Evolutionary conservation across 768 basidiomycete species (phyloP).

Genomic region (Pholiota molesta): DNA sequence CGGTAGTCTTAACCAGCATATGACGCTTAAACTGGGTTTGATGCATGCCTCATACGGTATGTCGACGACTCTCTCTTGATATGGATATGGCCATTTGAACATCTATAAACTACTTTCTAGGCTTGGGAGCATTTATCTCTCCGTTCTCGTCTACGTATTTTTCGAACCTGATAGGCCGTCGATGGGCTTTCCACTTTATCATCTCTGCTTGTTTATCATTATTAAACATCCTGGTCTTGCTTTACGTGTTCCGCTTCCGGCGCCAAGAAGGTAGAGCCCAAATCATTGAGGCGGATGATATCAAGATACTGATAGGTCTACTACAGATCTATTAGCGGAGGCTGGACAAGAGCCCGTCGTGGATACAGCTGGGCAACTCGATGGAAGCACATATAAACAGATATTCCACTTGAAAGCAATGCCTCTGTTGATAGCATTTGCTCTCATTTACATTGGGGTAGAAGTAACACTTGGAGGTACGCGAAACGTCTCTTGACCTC

Average conservation of each 20-base stretch:
- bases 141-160: slow-evolving; percentile 85
- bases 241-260: slow-evolving; percentile 63
- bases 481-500: neutral
- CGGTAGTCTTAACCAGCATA: slow-evolving; percentile 56
- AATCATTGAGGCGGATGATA: neutral
- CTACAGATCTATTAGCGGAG: slow-evolving; percentile 46
- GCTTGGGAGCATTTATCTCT: slow-evolving; percentile 63
- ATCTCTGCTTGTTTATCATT: slow-evolving; percentile 65
- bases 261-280: slow-evolving; percentile 64
- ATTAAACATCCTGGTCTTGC: slow-evolving; percentile 52
- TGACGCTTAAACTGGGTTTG: slow-evolving; percentile 66
- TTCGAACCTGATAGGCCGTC: slow-evolving; percentile 61
- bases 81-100: slow-evolving; percentile 10
- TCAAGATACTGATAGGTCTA: neutral
- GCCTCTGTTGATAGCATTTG: slow-evolving; percentile 61
- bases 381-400: slow-evolving; percentile 43
- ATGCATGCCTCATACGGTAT: slow-evolving; percentile 67
- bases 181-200: slow-evolving; percentile 82
- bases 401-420: slow-evolving; percentile 55
- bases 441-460: slow-evolving; percentile 66
- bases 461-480: slow-evolving; percentile 59
- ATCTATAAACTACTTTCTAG: slow-evolving; percentile 28
- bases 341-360: slow-evolving; percentile 49
- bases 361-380: slow-evolving; percentile 39
- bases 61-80: neutral